Conservation (phyloP, 306 rosid genomes). For the Alnus glutinosa region DNA sequence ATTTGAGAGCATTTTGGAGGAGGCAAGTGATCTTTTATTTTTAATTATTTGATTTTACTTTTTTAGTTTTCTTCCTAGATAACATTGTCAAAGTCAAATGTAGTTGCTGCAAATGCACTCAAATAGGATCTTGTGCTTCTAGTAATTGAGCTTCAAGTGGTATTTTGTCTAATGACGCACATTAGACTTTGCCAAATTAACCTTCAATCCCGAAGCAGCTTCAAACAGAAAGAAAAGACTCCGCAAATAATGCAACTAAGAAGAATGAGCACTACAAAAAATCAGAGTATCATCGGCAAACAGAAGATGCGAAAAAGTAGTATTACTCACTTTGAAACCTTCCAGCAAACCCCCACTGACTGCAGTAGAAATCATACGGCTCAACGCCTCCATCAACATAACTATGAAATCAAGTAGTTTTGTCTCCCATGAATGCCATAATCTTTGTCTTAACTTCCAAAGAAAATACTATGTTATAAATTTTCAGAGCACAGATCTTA, state of each 20-base stretch:
- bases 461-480: background rate
- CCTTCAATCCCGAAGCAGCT: too few species aligned
- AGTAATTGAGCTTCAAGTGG: background rate
- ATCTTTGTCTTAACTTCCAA: background rate
- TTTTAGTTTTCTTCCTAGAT: background rate
- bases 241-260: too few species aligned
- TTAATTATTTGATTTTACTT: constrained; percentile 14
- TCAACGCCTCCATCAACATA: background rate
- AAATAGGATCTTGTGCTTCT: constrained; percentile 1
- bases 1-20: constrained; percentile 72
- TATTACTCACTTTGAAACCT: too few species aligned
- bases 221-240: too few species aligned
- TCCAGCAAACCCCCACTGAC: too few species aligned
- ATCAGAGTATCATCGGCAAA: too few species aligned
- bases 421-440: too few species aligned
- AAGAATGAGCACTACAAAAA: too few species aligned
- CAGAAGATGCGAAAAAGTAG: too few species aligned
- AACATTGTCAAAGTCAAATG: background rate
- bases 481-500: background rate
- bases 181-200: background rate
- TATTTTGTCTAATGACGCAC: constrained; percentile 15
- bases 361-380: too few species aligned
- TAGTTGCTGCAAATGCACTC: background rate
- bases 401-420: background rate
- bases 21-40: constrained; percentile 47